Conservation (phyloP, 176 grass and related monocot species). For the Themeda triandra region DNA sequence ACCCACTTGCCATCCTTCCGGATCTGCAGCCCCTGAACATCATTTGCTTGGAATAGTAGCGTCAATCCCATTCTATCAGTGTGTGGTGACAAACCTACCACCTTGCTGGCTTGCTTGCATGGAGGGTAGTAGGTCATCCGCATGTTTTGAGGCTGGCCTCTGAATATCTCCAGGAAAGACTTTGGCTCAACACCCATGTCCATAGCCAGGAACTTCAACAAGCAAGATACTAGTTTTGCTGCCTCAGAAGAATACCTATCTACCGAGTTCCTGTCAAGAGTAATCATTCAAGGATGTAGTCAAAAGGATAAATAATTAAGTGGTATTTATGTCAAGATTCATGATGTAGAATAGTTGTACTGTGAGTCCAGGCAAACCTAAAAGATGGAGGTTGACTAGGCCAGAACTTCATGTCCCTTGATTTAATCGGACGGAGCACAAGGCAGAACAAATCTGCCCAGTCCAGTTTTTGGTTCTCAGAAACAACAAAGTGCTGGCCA, state of each 20-base stretch:
- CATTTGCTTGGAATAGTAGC: slow-evolving; percentile 32
- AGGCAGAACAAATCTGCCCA: slow-evolving; percentile 39
- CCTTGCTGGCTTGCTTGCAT: slow-evolving; percentile 32
- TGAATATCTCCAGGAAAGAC: slow-evolving; percentile 5
- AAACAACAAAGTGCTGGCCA: slow-evolving; percentile 38
- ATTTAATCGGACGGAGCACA: not conserved
- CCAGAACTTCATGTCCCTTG: slow-evolving; percentile 36
- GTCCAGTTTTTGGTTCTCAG: slow-evolving; percentile 37
- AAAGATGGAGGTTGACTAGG: slow-evolving; percentile 10
- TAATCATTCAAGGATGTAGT: not conserved
- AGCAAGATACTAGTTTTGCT: not conserved
- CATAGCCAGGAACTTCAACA: slow-evolving; percentile 31
- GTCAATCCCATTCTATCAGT: slow-evolving; percentile 31
- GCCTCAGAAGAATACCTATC: slow-evolving; percentile 4
- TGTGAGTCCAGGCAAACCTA: not conserved
- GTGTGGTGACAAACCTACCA: slow-evolving; percentile 49
- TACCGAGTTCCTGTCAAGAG: not conserved
- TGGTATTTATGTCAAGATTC: not conserved
- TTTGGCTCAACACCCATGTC: slow-evolving; percentile 40
- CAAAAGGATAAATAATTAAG: not conserved
- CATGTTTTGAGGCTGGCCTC: slow-evolving; percentile 26
- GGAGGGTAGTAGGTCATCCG: slow-evolving; percentile 58
- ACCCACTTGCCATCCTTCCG: slow-evolving; percentile 33
- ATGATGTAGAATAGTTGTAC: not conserved
- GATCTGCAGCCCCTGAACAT: slow-evolving; percentile 43